Conservation (phyloP, 2,329 filamentous ascomycete genomes). For the Bimuria novae-zelandiae region DNA sequence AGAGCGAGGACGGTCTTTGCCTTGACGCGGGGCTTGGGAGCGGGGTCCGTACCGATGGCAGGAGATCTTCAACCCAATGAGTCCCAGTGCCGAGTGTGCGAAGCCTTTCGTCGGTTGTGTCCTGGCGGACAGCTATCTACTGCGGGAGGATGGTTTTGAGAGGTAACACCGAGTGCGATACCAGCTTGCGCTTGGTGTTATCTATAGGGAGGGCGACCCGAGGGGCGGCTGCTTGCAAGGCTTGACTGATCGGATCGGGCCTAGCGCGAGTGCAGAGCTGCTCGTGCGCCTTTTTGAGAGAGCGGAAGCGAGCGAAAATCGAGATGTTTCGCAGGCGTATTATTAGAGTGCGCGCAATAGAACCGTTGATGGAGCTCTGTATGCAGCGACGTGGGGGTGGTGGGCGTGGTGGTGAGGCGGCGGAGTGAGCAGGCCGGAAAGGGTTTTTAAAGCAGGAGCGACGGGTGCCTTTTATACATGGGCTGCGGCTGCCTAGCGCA, state of each 20-base stretch:
- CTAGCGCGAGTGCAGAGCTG: constrained; percentile 36
- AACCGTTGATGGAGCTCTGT: constrained; percentile 28
- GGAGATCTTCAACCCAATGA: constrained; percentile 99
- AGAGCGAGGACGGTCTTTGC: constrained; percentile 41
- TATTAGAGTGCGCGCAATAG: constrained; percentile 40
- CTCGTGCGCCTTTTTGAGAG: constrained; percentile 30
- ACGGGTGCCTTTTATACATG: constrained; percentile 30
- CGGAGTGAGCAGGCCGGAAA: constrained; percentile 36
- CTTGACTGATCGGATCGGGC: constrained; percentile 33
- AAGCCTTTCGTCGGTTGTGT: constrained; percentile 32
- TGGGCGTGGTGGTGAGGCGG: constrained; percentile 20
- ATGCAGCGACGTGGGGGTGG: constrained; percentile 34
- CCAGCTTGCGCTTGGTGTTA: constrained; percentile 49
- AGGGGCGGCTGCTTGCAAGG: constrained; percentile 33
- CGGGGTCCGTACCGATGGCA: constrained; percentile 60
- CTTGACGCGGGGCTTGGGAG: constrained; percentile 22
- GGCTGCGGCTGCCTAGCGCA: constrained; percentile 16
- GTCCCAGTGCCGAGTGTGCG: constrained; percentile 66
- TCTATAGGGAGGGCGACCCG: constrained; percentile 26
- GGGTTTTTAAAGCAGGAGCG: constrained; percentile 28
- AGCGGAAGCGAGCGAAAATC: constrained; percentile 35
- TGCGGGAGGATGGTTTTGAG: constrained; percentile 26
- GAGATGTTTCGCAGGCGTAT: constrained; percentile 23
- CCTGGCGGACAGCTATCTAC: constrained; percentile 31
- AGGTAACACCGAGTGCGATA: constrained; percentile 45